These are phyloP conservation scores for Fusarium armeniacum DNA, from an alignment of 2,329 filamentous ascomycete genomes.

Conservation along the genomic window DNA sequence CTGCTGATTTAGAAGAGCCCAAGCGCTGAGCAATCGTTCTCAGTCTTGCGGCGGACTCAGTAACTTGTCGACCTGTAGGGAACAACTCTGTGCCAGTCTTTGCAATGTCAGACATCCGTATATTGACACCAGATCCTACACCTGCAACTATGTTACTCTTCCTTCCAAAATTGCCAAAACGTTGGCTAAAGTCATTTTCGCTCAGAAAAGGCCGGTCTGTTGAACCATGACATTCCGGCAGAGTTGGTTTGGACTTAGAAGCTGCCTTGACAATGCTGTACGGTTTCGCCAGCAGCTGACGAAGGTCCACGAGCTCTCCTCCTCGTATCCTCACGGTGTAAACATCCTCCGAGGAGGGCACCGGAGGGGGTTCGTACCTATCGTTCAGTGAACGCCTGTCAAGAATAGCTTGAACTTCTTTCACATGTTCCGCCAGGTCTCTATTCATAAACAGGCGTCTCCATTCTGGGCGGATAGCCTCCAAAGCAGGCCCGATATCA, in stretches of 20 bases:
- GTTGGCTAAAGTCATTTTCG: conserved; percentile 13
- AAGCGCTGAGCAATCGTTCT: conserved; percentile 25
- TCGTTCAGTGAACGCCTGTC: conserved; percentile 31
- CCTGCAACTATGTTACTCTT: not conserved
- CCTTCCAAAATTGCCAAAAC: conserved; percentile 11
- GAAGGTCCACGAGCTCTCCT: conserved; percentile 36
- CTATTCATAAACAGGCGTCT: conserved; percentile 44
- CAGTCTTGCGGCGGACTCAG: conserved; percentile 20
- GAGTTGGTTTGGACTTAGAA: not conserved
- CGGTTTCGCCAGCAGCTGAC: conserved; percentile 39
- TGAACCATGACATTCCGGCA: not conserved
- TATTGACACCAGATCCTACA: not conserved
- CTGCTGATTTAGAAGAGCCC: conserved; percentile 32
- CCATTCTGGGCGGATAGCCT: conserved; percentile 48
- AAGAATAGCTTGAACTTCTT: conserved; percentile 40
- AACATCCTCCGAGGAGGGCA: conserved; percentile 34
- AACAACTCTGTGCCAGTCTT: conserved; percentile 7
- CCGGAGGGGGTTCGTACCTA: conserved; percentile 27
- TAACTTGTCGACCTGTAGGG: conserved; percentile 16
- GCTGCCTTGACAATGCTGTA: conserved; percentile 2
- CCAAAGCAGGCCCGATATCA: conserved; percentile 44
- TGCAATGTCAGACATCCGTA: not conserved
- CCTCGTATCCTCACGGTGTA: conserved; percentile 39
- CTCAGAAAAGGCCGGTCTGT: conserved; percentile 29
- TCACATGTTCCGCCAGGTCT: conserved; percentile 40